A percentile compares a stretch with the other conserved stretches of the same genome.
phyloP scores from a whole-genome alignment of 306 rosid genomes.

The Vachellia collinsii region DNA sequence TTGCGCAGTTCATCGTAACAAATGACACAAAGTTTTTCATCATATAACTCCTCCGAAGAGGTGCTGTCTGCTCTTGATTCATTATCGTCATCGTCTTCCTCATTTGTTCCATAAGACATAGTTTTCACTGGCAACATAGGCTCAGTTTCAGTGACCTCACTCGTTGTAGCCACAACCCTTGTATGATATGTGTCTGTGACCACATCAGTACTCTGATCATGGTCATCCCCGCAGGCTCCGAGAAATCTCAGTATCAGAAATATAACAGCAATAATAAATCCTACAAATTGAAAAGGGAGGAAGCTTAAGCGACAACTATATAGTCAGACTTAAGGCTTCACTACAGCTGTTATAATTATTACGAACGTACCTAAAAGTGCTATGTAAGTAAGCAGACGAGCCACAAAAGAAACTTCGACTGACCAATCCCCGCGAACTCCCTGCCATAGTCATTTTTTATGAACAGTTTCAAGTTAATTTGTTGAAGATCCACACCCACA shows the following conservation, averaged over 20 bases:
- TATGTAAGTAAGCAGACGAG: constrained; percentile 54
- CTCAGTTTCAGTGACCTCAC: constrained; percentile 52
- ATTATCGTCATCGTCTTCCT: constrained; percentile 61
- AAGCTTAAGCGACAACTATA: constrained; percentile 14
- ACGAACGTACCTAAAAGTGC: constrained; percentile 56
- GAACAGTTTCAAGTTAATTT: constrained; percentile 16
- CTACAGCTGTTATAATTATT: not conserved
- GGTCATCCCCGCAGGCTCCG: constrained; percentile 46
- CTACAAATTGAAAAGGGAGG: constrained; percentile 40
- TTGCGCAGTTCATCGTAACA: constrained; percentile 76
- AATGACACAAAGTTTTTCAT: constrained; percentile 64
- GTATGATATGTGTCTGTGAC: constrained; percentile 14
- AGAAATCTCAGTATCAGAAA: constrained; percentile 53
- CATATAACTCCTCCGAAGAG: constrained; percentile 73
- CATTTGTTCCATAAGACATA: constrained; percentile 53
- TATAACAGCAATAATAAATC: constrained; percentile 38
- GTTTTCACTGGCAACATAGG: constrained; percentile 54
- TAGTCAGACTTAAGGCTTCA: constrained; percentile 7
- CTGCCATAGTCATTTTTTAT: constrained; percentile 41
- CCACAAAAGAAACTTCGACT: constrained; percentile 54
- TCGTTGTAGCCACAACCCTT: constrained; percentile 5
- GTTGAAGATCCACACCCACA: constrained; percentile 2
- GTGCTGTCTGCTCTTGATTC: constrained; percentile 54
- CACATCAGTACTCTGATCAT: not conserved
- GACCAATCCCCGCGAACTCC: constrained; percentile 46